These are phyloP conservation scores for Rhizophagus sp. DNA, from an alignment of 192 early-diverging fungal species.

Conservation along the genomic window DNA sequence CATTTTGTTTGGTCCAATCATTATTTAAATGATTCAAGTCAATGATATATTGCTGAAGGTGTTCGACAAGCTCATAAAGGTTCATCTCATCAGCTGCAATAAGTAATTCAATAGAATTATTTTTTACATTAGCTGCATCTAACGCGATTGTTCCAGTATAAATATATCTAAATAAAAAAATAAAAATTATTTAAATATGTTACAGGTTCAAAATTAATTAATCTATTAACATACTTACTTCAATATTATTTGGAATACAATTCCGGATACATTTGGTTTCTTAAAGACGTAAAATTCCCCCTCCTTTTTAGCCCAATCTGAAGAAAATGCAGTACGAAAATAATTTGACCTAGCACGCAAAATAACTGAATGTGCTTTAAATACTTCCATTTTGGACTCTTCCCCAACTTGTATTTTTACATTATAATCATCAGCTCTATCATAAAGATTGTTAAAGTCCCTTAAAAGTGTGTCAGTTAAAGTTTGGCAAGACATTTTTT, in stretches of 20 bases:
- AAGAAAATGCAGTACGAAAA: not conserved
- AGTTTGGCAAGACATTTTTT: not conserved
- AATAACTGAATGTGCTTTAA: constrained; percentile 24
- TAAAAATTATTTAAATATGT: too few relatives aligned
- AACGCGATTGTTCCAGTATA: not conserved
- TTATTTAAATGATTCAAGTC: not conserved
- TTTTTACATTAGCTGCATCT: not conserved
- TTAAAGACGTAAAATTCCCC: not conserved
- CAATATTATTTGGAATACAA: constrained; percentile 1
- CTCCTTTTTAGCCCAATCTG: not conserved
- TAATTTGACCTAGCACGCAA: constrained; percentile 15
- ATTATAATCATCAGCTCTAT: constrained; percentile 8
- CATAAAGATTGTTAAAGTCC: not conserved
- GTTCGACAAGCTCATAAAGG: not conserved
- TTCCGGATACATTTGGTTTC: constrained; percentile 3
- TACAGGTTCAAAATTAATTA: too few relatives aligned
- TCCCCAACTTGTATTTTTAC: constrained; percentile 5
- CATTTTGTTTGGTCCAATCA: not conserved
- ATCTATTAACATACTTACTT: not conserved
- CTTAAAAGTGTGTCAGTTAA: not conserved
- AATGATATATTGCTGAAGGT: constrained; percentile 5
- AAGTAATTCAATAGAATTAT: not conserved
- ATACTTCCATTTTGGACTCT: not conserved
- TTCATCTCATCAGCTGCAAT: constrained; percentile 5
- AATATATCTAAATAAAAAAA: not conserved